Percentiles rank a stretch among this genome's conserved stretches.
Evolutionary conservation across 208 protist species (phyloP).

Genomic region (Trypanosomatidae sp.): DNA sequence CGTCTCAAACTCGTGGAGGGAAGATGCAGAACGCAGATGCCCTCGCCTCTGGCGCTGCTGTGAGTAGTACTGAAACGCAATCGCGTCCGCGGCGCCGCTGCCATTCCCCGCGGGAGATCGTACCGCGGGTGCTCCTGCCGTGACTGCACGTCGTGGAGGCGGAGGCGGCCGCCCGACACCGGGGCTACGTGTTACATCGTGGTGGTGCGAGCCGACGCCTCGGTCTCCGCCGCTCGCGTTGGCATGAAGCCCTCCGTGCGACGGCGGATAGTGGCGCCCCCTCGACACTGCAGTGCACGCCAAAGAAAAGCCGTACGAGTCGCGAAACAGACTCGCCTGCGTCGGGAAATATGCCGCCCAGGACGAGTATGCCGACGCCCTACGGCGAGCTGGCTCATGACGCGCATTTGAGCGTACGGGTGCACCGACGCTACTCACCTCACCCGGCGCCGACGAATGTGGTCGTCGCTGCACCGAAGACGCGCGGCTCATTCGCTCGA

Average conservation of each 20-base stretch:
- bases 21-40: slow-evolving; percentile 1
- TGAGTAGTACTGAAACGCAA: slow-evolving; percentile 30
- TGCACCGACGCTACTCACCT: not conserved
- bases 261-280: not conserved
- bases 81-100: slow-evolving; percentile 15
- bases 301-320: slow-evolving; percentile 9
- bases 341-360: not conserved
- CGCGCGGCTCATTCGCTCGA: not conserved
- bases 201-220: not conserved
- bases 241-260: not conserved
- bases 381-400: not conserved
- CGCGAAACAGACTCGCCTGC: slow-evolving; percentile 1
- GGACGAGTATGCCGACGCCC: not conserved
- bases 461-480: not conserved
- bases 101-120: not conserved
- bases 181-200: not conserved
- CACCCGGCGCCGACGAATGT: not conserved
- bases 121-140: not conserved
- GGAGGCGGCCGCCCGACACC: not conserved
- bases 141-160: not conserved
- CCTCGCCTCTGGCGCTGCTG: slow-evolving; percentile 8
- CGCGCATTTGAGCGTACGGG: not conserved
- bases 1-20: not conserved
- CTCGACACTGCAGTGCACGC: not conserved
- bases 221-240: not conserved